Conservation (phyloP, 2,329 filamentous ascomycete genomes). For the Penicillium sp. region DNA sequence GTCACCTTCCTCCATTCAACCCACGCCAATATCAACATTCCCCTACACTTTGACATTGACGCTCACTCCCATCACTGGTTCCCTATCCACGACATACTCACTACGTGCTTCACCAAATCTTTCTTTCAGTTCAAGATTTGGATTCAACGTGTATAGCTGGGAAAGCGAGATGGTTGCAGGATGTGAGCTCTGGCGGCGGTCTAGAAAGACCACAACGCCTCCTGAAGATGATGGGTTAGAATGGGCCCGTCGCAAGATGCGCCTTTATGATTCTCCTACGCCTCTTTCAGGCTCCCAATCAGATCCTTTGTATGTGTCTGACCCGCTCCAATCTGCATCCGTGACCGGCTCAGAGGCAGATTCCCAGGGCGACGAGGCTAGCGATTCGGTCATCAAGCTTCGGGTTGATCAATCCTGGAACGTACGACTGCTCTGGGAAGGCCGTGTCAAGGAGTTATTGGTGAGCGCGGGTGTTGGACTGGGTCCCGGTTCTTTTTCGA, state of each 20-base stretch:
- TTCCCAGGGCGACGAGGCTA: conserved; percentile 57
- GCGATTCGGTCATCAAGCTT: conserved; percentile 83
- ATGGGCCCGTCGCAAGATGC: conserved; percentile 37
- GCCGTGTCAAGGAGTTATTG: conserved; percentile 81
- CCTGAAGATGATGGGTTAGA: conserved; percentile 39
- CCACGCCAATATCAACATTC: conserved; percentile 58
- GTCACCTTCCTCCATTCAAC: conserved; percentile 17
- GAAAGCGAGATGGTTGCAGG: conserved; percentile 90
- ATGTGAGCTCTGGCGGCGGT: conserved; percentile 81
- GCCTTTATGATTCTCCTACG: conserved; percentile 22
- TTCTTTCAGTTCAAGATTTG: conserved; percentile 81
- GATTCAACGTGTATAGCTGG: conserved; percentile 98
- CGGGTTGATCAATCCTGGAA: conserved; percentile 82
- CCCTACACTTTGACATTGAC: conserved; percentile 92
- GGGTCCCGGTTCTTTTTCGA: conserved; percentile 48
- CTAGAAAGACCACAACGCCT: conserved; percentile 20
- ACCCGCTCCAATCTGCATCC: conserved; percentile 13
- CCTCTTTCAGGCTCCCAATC: conserved; percentile 15
- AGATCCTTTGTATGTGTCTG: conserved; percentile 12
- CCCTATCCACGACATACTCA: conserved; percentile 83
- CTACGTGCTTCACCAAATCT: conserved; percentile 78
- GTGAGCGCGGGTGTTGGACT: conserved; percentile 86
- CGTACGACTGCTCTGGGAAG: conserved; percentile 86
- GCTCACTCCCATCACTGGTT: conserved; percentile 89
- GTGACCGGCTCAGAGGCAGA: conserved; percentile 6